Percentiles rank a stretch among this genome's conserved stretches.
Evolutionary conservation across 2,329 filamentous ascomycete species (phyloP).

Genomic region (Cordyceps fumosorosea): DNA sequence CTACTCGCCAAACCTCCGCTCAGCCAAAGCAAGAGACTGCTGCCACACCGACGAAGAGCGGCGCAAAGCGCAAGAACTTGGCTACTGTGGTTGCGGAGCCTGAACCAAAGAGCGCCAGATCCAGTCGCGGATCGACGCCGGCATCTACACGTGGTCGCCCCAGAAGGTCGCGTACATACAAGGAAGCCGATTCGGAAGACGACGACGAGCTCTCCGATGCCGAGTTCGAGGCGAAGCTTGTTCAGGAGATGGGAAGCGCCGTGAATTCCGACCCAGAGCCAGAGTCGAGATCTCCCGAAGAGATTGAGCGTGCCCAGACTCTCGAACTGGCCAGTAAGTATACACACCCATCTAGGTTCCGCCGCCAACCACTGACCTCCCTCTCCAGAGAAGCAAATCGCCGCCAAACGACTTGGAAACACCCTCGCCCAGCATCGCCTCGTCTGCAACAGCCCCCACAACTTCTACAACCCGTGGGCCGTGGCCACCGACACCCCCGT

Average conservation of each 20-base stretch:
- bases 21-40: slow-evolving; percentile 18
- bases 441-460: slow-evolving; percentile 89
- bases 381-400: slow-evolving; percentile 67
- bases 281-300: slow-evolving; percentile 43
- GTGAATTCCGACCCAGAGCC: slow-evolving; percentile 30
- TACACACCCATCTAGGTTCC: neutral
- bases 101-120: slow-evolving; percentile 62
- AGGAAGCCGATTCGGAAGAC: slow-evolving; percentile 52
- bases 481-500: slow-evolving; percentile 50
- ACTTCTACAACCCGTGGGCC: slow-evolving; percentile 91
- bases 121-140: slow-evolving; percentile 70
- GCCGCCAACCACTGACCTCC: slow-evolving; percentile 17
- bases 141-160: slow-evolving; percentile 45
- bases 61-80: slow-evolving; percentile 26
- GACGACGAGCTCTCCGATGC: slow-evolving; percentile 67
- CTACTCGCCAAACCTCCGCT: slow-evolving; percentile 16
- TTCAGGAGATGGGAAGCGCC: slow-evolving; percentile 48
- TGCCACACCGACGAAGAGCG: slow-evolving; percentile 17
- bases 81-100: slow-evolving; percentile 27
- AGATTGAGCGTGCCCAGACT: slow-evolving; percentile 58
- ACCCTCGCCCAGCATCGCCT: slow-evolving; percentile 86
- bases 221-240: slow-evolving; percentile 74
- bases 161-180: slow-evolving; percentile 42
- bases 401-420: slow-evolving; percentile 86
- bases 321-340: slow-evolving; percentile 68